Conservation (phyloP, 495 filamentous ascomycete genomes). For the Annulohypoxylon moriforme region DNA sequence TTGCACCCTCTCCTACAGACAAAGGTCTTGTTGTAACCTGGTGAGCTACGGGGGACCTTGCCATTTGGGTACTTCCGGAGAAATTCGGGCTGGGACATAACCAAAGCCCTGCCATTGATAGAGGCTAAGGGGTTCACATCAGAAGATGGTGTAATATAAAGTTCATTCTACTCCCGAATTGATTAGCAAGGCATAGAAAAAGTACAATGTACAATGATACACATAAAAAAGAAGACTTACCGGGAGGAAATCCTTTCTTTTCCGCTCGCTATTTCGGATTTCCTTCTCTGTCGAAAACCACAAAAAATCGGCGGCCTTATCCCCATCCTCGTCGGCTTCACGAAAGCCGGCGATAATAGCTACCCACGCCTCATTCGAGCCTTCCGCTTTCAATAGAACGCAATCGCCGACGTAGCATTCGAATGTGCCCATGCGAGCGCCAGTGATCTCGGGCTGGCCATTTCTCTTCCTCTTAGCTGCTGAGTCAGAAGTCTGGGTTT, state of each 20-base stretch:
- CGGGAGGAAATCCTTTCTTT: slow-evolving; percentile 80
- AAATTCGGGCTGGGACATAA: slow-evolving; percentile 79
- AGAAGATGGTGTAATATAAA: slow-evolving; percentile 87
- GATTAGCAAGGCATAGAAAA: slow-evolving; percentile 20
- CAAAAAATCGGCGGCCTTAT: slow-evolving; percentile 75
- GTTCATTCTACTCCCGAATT: slow-evolving; percentile 71
- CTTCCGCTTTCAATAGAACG: slow-evolving; percentile 85
- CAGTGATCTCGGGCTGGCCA: slow-evolving; percentile 68
- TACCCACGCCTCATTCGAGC: slow-evolving; percentile 84
- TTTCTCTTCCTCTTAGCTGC: slow-evolving; percentile 52
- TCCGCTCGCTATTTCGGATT: slow-evolving; percentile 83
- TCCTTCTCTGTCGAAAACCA: slow-evolving; percentile 96
- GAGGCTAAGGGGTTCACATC: slow-evolving; percentile 88
- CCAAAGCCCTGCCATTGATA: slow-evolving; percentile 86
- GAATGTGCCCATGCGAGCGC: slow-evolving; percentile 87
- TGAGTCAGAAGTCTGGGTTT: slow-evolving; percentile 34
- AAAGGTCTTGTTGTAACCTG: slow-evolving; percentile 88
- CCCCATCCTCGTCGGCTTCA: slow-evolving; percentile 73
- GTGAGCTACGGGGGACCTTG: slow-evolving; percentile 75
- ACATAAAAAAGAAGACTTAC: slow-evolving; percentile 52
- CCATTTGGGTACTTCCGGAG: slow-evolving; percentile 77
- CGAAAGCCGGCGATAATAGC: slow-evolving; percentile 85
- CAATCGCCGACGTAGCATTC: slow-evolving; percentile 83
- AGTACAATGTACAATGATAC: background rate
- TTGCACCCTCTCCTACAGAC: slow-evolving; percentile 91